phyloP scores from a whole-genome alignment of 306 rosid genomes.

The Quercus agrifolia region DNA sequence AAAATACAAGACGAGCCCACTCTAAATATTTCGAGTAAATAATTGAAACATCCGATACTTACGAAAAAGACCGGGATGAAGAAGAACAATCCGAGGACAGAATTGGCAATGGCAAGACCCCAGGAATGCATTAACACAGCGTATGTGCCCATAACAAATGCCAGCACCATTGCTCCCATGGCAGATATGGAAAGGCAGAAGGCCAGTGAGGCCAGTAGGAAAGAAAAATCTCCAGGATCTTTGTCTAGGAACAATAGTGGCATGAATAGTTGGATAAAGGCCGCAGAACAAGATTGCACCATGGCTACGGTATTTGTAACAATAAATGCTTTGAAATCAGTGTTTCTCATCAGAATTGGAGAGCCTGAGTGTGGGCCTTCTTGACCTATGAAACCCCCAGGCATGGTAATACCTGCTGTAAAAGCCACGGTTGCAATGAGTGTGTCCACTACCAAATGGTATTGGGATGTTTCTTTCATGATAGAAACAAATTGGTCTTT shows the following conservation, averaged over 20 bases:
- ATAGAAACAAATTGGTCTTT: too few species aligned
- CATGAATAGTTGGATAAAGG: neutral
- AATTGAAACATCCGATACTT: too few species aligned
- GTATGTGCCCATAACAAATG: too few species aligned
- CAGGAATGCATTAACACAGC: too few species aligned
- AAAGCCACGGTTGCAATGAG: neutral
- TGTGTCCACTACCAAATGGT: neutral
- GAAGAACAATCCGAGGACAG: too few species aligned
- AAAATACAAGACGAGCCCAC: too few species aligned
- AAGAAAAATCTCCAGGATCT: too few species aligned
- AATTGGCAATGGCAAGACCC: too few species aligned
- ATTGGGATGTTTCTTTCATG: neutral
- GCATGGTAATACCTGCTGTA: neutral
- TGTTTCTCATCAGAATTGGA: neutral
- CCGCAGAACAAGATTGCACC: neutral
- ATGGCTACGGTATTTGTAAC: neutral
- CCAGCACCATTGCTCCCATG: too few species aligned
- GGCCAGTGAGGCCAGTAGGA: too few species aligned
- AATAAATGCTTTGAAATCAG: neutral
- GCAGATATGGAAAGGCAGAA: too few species aligned
- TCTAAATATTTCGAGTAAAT: too few species aligned
- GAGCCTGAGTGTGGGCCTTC: neutral
- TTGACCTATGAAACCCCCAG: neutral
- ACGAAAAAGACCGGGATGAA: fast-evolving
- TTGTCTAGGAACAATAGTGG: neutral